A percentile compares a stretch with the other conserved stretches of the same genome.
Conservation (phyloP, 1,284 basidiomycete genomes). For the Heliocybe sulcata region DNA sequence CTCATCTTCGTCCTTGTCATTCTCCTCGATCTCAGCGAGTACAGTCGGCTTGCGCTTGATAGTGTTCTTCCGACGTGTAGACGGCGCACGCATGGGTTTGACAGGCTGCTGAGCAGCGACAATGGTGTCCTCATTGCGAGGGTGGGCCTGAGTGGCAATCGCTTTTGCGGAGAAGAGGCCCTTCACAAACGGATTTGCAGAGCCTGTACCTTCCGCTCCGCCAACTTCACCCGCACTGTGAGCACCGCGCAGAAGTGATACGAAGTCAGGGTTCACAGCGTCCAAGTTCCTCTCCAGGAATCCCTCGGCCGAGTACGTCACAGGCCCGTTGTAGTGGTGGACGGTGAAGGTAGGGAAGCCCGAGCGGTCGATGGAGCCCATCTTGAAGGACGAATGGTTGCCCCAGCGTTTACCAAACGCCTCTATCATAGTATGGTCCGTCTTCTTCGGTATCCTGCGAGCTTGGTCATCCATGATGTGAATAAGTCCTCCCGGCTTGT, state of each 20-base stretch:
- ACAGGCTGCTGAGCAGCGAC: conserved; percentile 90
- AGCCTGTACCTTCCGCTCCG: conserved; percentile 60
- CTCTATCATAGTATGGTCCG: conserved; percentile 90
- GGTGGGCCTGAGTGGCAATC: conserved; percentile 87
- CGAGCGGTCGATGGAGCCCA: conserved; percentile 66
- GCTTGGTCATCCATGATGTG: conserved; percentile 99
- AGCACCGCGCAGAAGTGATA: conserved; percentile 78
- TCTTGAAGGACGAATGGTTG: conserved; percentile 87
- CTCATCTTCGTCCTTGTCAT: conserved; percentile 48
- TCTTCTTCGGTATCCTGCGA: conserved; percentile 81
- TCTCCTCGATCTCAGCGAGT: conserved; percentile 49
- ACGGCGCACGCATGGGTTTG: conserved; percentile 90
- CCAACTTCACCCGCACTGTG: conserved; percentile 29
- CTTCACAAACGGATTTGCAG: conserved; percentile 87
- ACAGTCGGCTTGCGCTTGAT: conserved; percentile 51
- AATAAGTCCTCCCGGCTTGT: conserved; percentile 85
- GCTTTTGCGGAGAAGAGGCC: conserved; percentile 84
- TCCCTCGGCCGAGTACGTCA: conserved; percentile 86
- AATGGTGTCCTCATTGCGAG: conserved; percentile 89
- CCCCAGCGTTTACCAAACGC: conserved; percentile 93
- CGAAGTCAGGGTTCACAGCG: conserved; percentile 88
- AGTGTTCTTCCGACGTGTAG: conserved; percentile 74
- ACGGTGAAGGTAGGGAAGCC: conserved; percentile 88
- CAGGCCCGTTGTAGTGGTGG: conserved; percentile 87
- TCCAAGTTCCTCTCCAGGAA: conserved; percentile 91